Base-by-base conservation (phyloP, 345 rosid genomes). In the Euphorbia peplus region DNA sequence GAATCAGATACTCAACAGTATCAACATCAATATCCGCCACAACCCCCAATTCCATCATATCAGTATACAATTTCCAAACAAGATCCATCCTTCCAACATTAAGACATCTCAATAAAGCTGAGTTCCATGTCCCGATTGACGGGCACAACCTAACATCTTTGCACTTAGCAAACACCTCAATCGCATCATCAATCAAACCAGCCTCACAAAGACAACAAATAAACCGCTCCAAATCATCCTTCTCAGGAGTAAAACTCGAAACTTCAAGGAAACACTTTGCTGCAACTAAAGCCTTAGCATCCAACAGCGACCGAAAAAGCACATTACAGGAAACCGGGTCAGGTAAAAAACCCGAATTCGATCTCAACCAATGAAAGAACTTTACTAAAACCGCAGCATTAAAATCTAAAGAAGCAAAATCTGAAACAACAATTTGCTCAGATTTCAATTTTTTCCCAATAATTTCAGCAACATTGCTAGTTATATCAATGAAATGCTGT, bases 271-370 rank as follows among this genome's bases (percentile, higher is more conserved):
- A 82, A 50, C 28, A 42, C 67, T 68, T 82, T 19, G 92, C 87
- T 41, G 76, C 86, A 71, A 56, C 74, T 1, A 60, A 75, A 5
- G 88, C 85, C 72, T 81, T 84, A 30, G 86, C 83, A 76, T 82
- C 89, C 74, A 91, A 77, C 61, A 88, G 88, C 0, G 82, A 78
- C 72, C 80, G 80, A 66, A 91, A 87, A 58, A 91, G 83, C 63
- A 79, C 55, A 42, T 67, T 78, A 22, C 85, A 82, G 6, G 90
- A 86, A 0, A 48, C 77, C 52, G 53, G 70, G 44, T 85, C 90
- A 61, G 86, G 84, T 13, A 54, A 60, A 68, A 75, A 78, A 52
- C 64, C 66, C 11, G 67, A 73, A 25, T 66, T 66, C 0, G 80
- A 82, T 24, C 71, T 74, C 70, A 86, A 56, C 90, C 92, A 88